Percentiles rank a stretch among this genome's conserved stretches.
These are phyloP conservation scores for Aeminium ludgeri DNA, from an alignment of 495 filamentous ascomycete genomes.

Conservation along the genomic window DNA sequence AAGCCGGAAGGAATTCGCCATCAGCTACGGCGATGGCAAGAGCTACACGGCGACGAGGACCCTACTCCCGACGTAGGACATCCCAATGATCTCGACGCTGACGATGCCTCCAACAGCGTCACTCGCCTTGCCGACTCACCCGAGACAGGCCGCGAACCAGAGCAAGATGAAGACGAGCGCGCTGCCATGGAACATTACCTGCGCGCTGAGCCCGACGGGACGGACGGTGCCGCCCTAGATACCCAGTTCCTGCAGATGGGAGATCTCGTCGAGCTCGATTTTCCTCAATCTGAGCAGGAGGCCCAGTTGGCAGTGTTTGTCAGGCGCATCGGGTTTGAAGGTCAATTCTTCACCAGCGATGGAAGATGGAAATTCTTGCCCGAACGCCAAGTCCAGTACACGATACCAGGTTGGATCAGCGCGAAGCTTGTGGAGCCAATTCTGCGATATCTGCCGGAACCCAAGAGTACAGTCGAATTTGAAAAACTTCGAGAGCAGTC, in stretches of 20 bases:
- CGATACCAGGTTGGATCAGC: constrained; percentile 46
- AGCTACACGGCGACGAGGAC: constrained; percentile 17
- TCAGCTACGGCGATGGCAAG: constrained; percentile 24
- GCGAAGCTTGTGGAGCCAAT: constrained; percentile 40
- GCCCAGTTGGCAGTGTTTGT: constrained; percentile 52
- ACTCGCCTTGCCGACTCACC: constrained; percentile 9
- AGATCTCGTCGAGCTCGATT: constrained; percentile 50
- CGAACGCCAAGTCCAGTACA: constrained; percentile 35
- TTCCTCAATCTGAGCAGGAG: constrained; percentile 24
- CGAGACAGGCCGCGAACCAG: constrained; percentile 2
- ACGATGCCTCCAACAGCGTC: constrained; percentile 13
- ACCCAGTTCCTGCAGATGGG: constrained; percentile 38
- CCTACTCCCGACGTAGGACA: constrained; percentile 9
- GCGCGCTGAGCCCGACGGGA: constrained; percentile 1
- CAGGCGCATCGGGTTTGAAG: constrained; percentile 28
- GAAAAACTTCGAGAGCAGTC: constrained; percentile 27
- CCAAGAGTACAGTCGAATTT: constrained; percentile 23
- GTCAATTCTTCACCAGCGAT: constrained; percentile 54
- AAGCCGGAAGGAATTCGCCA: constrained; percentile 21
- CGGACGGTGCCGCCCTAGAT: constrained; percentile 4
- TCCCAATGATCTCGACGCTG: constrained; percentile 1
- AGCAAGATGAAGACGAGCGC: constrained; percentile 9
- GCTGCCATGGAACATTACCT: constrained; percentile 10
- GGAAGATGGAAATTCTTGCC: constrained; percentile 55
- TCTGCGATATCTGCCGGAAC: constrained; percentile 42